Evolutionary conservation across 139 green algal genomes (phyloP).

Genomic region (Desmodesmus armatus): DNA sequence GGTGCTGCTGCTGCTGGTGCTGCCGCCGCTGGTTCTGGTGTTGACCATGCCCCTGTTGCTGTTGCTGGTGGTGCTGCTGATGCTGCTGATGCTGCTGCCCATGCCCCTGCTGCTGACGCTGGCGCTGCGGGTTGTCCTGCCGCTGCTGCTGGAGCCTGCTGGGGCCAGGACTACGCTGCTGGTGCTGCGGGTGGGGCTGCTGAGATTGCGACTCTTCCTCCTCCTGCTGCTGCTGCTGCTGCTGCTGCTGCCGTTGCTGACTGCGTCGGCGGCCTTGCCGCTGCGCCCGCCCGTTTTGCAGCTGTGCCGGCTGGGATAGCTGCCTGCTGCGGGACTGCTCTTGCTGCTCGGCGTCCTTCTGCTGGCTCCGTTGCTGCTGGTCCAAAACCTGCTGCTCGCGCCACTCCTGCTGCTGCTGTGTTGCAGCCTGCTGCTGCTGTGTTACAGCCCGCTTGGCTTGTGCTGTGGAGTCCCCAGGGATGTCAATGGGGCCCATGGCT

Average conservation of each 20-base stretch:
- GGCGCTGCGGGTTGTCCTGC: neutral
- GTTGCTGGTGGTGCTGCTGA: neutral
- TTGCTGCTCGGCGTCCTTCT: neutral
- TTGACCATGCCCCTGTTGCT: neutral
- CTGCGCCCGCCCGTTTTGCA: neutral
- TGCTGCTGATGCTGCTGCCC: neutral
- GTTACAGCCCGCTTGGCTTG: no score
- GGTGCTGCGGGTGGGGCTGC: no score
- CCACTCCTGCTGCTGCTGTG: neutral
- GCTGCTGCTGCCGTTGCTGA: constrained; percentile 11
- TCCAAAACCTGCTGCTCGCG: neutral
- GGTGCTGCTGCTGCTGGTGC: neutral
- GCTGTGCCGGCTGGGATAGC: no score
- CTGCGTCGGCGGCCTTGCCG: neutral
- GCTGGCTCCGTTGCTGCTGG: neutral
- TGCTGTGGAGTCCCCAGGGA: no score
- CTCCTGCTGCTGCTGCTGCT: neutral
- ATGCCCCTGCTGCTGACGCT: neutral
- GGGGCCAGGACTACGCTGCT: no score
- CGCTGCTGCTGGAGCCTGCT: no score
- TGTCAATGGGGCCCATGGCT: no score
- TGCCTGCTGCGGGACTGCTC: no score
- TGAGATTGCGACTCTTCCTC: neutral
- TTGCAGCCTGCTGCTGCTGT: neutral
- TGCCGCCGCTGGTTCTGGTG: constrained; percentile 9